These are phyloP conservation scores for Debaryomyces prosopidis DNA, from an alignment of 805 yeast species.

Conservation along the genomic window DNA sequence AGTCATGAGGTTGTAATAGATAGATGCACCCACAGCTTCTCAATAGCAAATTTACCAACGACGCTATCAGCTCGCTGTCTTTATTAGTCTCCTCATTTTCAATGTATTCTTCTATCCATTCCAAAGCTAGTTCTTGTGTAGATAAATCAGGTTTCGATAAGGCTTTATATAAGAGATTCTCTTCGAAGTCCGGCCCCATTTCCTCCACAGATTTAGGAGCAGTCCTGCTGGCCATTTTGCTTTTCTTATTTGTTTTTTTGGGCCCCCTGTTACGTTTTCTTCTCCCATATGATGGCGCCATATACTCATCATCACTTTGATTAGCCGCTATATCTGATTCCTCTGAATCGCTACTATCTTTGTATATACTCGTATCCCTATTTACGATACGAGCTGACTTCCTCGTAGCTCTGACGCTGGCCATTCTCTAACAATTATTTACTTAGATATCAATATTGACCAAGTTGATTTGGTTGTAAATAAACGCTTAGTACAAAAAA, in stretches of 20 bases:
- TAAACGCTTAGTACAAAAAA: neutral
- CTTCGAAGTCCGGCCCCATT: slow-evolving; percentile 23
- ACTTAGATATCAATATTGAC: neutral
- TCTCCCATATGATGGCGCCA: slow-evolving; percentile 3
- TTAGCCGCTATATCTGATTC: slow-evolving; percentile 5
- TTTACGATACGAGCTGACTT: neutral
- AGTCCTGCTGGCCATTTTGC: slow-evolving; percentile 4
- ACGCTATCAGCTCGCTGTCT: slow-evolving; percentile 52
- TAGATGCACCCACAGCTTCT: slow-evolving; percentile 72
- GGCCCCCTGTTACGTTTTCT: slow-evolving; percentile 4
- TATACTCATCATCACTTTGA: slow-evolving; percentile 10
- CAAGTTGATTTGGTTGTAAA: slow-evolving; percentile 7
- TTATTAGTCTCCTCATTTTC: slow-evolving; percentile 18
- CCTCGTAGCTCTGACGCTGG: neutral
- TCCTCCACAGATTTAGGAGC: slow-evolving; percentile 9
- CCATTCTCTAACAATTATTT: neutral
- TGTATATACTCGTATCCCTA: slow-evolving; percentile 1
- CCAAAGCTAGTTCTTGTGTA: slow-evolving; percentile 35
- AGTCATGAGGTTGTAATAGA: slow-evolving; percentile 73
- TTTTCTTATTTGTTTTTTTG: slow-evolving; percentile 8
- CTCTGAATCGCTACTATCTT: slow-evolving; percentile 4
- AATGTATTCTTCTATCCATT: slow-evolving; percentile 35
- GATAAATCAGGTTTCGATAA: slow-evolving; percentile 32
- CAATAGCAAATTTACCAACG: slow-evolving; percentile 66
- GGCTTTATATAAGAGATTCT: slow-evolving; percentile 30